Conservation (phyloP, 805 yeast species). For the Saturnispora mendoncae region DNA sequence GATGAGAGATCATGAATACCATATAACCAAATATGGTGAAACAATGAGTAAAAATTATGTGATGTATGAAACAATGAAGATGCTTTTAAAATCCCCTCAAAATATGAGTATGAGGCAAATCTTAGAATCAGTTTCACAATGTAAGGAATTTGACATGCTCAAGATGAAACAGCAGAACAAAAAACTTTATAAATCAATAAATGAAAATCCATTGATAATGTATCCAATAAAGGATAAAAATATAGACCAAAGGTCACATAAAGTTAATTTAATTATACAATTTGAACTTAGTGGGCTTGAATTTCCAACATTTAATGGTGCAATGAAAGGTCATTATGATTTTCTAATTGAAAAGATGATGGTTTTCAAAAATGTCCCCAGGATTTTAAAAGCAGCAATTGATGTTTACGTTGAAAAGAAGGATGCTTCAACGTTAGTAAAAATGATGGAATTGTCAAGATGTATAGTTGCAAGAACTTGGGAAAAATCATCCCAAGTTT, state of each 20-base stretch:
- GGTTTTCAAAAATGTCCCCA: slow-evolving; percentile 34
- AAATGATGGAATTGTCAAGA: slow-evolving; percentile 31
- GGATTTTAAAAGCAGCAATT: slow-evolving; percentile 36
- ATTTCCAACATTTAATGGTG: slow-evolving; percentile 36
- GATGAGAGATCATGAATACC: slow-evolving; percentile 12
- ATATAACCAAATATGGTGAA: slow-evolving; percentile 35
- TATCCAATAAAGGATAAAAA: slow-evolving; percentile 30
- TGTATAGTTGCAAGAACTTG: slow-evolving; percentile 39
- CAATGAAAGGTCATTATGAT: slow-evolving; percentile 30
- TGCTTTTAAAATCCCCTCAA: slow-evolving; percentile 20
- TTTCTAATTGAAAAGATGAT: slow-evolving; percentile 37
- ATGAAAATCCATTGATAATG: slow-evolving; percentile 30
- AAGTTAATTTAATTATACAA: slow-evolving; percentile 37
- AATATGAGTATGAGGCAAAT: slow-evolving; percentile 16
- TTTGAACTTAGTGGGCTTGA: slow-evolving; percentile 44
- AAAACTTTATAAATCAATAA: slow-evolving; percentile 36
- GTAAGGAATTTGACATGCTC: slow-evolving; percentile 35
- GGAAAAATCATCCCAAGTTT: slow-evolving; percentile 38
- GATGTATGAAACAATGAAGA: slow-evolving; percentile 34
- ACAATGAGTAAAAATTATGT: slow-evolving; percentile 45
- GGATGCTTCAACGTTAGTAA: slow-evolving; percentile 35
- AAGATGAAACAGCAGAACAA: slow-evolving; percentile 38
- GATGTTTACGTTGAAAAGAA: slow-evolving; percentile 35
- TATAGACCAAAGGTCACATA: slow-evolving; percentile 27
- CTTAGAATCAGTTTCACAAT: slow-evolving; percentile 25